These are phyloP conservation scores for Prunus fruticosa DNA, from an alignment of 306 rosid genomes.

Conservation along the genomic window DNA sequence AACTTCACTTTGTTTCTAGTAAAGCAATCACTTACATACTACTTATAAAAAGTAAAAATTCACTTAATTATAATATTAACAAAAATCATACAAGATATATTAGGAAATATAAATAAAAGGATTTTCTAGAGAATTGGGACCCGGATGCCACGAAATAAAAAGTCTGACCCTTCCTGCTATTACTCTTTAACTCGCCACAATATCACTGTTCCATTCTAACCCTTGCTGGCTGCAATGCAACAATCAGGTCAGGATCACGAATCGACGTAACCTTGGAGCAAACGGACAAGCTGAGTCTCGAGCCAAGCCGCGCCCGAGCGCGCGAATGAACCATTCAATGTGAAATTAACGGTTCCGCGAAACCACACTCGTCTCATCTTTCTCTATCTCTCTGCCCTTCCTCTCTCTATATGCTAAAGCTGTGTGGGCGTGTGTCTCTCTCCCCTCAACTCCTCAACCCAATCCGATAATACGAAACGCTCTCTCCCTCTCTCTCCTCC, in stretches of 20 bases:
- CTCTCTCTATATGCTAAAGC: not conserved
- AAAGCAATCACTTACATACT: too few species aligned
- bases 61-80: too few species aligned
- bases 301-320: constrained; percentile 48
- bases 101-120: too few species aligned
- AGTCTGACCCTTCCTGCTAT: too few species aligned
- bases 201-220: not conserved
- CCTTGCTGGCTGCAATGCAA: not conserved
- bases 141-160: too few species aligned
- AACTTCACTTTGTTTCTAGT: too few species aligned
- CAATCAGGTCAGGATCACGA: not conserved
- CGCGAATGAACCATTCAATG: constrained; percentile 41
- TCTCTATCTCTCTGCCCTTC: constrained; percentile 11
- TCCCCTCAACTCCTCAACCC: constrained; percentile 18
- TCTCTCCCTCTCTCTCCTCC: not conserved
- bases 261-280: not conserved
- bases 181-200: not conserved
- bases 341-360: constrained; percentile 47
- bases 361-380: constrained; percentile 46
- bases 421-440: constrained; percentile 19
- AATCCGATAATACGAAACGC: constrained; percentile 32
- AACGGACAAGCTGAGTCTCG: constrained; percentile 27
- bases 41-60: too few species aligned
- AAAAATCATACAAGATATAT: too few species aligned
- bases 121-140: too few species aligned